These are phyloP conservation scores for Amylostereum areolatum DNA, from an alignment of 1,284 basidiomycete genomes.

Conservation along the genomic window DNA sequence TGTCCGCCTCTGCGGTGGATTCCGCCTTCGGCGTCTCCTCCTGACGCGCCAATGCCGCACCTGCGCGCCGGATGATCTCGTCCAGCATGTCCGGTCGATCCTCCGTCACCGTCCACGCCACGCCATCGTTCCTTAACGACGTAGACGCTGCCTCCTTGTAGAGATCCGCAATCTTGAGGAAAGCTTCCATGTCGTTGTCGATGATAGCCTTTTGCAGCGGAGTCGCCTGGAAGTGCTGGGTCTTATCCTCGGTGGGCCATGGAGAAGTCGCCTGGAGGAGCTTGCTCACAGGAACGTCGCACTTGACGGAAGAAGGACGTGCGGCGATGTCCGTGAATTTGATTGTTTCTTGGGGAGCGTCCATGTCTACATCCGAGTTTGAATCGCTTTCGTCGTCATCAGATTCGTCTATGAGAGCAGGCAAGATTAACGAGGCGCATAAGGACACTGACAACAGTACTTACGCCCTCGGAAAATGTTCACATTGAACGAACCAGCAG, in stretches of 20 bases:
- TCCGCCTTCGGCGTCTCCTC: constrained; percentile 31
- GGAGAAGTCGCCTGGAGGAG: constrained; percentile 22
- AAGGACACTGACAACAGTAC: neutral
- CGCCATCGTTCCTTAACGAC: constrained; percentile 7
- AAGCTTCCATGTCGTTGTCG: constrained; percentile 44
- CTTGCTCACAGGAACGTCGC: constrained; percentile 28
- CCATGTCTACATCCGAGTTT: constrained; percentile 10
- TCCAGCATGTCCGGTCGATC: constrained; percentile 47
- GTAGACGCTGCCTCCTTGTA: constrained; percentile 25
- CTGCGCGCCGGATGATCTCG: constrained; percentile 46
- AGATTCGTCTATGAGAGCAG: constrained; percentile 20
- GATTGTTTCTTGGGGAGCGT: constrained; percentile 14
- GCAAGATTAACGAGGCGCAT: neutral
- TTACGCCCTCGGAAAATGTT: constrained; percentile 30
- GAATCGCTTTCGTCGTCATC: constrained; percentile 23
- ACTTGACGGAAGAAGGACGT: constrained; percentile 36
- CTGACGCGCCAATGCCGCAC: too few relatives aligned
- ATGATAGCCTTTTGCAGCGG: constrained; percentile 30
- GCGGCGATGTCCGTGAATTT: constrained; percentile 48
- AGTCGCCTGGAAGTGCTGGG: neutral
- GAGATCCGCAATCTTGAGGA: constrained; percentile 38
- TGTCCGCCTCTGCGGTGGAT: constrained; percentile 8
- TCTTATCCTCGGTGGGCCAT: constrained; percentile 13
- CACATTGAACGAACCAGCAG: constrained; percentile 25
- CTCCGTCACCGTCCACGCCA: constrained; percentile 24